Conservation (phyloP, 2,329 filamentous ascomycete genomes). For the Fusarium continuum region DNA sequence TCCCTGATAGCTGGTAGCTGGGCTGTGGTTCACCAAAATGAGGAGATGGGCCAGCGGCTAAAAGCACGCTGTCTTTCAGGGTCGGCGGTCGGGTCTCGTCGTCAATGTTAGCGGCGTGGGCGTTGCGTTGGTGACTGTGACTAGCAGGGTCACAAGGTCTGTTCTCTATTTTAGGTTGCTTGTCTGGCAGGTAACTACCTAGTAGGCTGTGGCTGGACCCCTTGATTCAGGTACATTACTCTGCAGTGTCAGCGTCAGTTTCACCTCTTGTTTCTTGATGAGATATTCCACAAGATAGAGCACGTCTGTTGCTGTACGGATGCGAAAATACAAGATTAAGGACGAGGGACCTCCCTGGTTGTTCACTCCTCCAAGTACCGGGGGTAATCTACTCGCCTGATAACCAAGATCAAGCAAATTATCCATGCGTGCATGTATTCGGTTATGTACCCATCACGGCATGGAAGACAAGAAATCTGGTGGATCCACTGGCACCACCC, state of each 20-base stretch:
- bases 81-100: slow-evolving; percentile 2
- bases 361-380: slow-evolving; percentile 3
- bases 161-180: not conserved
- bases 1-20: slow-evolving; percentile 5
- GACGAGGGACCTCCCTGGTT: not conserved
- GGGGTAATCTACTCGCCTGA: slow-evolving; percentile 15
- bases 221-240: slow-evolving; percentile 10
- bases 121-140: not conserved
- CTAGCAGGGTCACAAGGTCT: slow-evolving; percentile 25
- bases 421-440: too few relatives aligned
- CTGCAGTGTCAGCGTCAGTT: slow-evolving; percentile 14
- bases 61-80: slow-evolving; percentile 33
- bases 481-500: slow-evolving; percentile 21
- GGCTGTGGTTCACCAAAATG: slow-evolving; percentile 16
- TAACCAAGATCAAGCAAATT: slow-evolving; percentile 5
- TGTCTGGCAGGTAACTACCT: too few relatives aligned
- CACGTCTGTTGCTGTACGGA: not conserved
- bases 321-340: not conserved
- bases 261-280: slow-evolving; percentile 12
- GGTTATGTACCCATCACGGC: too few relatives aligned
- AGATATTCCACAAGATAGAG: not conserved
- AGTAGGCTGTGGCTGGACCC: slow-evolving; percentile 9
- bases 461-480: too few relatives aligned
- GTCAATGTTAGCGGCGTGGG: slow-evolving; percentile 16
- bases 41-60: slow-evolving; percentile 21